Conservation (phyloP, 495 filamentous ascomycete genomes). For the Platismatia glauca region DNA sequence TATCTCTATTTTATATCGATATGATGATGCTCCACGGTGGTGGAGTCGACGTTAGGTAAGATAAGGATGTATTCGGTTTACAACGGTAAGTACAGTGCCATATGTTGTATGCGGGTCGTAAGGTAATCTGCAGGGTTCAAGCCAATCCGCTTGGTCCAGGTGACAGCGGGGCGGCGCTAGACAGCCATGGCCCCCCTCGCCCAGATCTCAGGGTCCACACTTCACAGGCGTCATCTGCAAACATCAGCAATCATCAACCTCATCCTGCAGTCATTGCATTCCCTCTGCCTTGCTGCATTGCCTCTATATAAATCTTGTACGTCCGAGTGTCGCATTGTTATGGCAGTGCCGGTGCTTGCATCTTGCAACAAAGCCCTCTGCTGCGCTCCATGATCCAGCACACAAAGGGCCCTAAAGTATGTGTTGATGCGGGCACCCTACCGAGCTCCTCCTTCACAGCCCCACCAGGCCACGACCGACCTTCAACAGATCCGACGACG, state of each 20-base stretch:
- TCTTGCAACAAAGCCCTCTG: background rate
- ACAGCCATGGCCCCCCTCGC: background rate
- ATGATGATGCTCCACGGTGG: no score
- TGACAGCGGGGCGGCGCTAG: background rate
- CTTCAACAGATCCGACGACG: background rate
- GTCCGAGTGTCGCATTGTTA: no score
- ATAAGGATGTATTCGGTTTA: no score
- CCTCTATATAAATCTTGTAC: background rate
- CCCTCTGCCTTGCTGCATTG: background rate
- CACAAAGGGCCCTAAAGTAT: constrained; percentile 9
- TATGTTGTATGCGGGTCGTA: no score
- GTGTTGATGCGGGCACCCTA: background rate
- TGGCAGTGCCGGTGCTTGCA: background rate
- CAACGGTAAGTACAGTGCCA: no score
- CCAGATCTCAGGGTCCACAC: background rate
- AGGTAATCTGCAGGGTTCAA: background rate
- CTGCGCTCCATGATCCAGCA: background rate
- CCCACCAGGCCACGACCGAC: constrained; percentile 3
- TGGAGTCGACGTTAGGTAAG: no score
- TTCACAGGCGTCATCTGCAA: constrained; percentile 12
- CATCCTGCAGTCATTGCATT: background rate
- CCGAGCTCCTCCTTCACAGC: background rate
- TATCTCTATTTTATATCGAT: no score
- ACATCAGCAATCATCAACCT: constrained; percentile 1
- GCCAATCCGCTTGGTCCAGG: background rate